Base-by-base conservation (phyloP, 257 asterid species). In the Gentiana dahurica region DNA sequence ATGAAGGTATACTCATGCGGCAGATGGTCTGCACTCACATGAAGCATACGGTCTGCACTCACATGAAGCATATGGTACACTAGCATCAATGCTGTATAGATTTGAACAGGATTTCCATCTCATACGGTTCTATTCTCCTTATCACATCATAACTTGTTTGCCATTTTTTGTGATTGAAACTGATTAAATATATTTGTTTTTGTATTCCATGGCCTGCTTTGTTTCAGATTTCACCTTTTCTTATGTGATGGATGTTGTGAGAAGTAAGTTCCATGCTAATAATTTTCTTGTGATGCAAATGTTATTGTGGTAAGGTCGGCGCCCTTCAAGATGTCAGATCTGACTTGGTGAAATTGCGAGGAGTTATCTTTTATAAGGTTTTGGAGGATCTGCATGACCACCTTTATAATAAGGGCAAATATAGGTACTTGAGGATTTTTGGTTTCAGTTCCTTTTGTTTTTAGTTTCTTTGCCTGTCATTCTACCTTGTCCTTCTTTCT, bases 301-400 rank as follows among this genome's bases (percentile, higher is more conserved):
- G 49, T 73, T 67, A 48, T 48, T 65, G 63, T 77, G 65, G 64
- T 63, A 69, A 92, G 99, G 97, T 92, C 69, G 99, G 99, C 55
- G 99, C 99, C 66, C 94, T 92, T 74, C 99, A 92, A 80, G 99
- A 92, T 79, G 94, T 92, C 63, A 87, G 97, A 66, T 81, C 99
- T 53, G 99, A 92, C 74, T 76, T 92, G 90, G 76, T 84, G 60
- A 92, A 92, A 76, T 77, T 92, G 74, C 77, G 91, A 54, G 99
- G 97, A 71, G 73, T 77, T 71, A 90, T 92, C 65, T 92, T 92
- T 77, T 92, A 81, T 73, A 92, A 85, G 74, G 85, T 92, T 51
- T 73, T 92, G 88, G 99, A 92, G 77, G 99, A 92, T 69, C 72
- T 92, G 73, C 99, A 92, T 72, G 86, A 83, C 70, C 97, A 92